Evolutionary conservation across 2,329 filamentous ascomycete species (phyloP).

Genomic region (Hypoxylon sp.): DNA sequence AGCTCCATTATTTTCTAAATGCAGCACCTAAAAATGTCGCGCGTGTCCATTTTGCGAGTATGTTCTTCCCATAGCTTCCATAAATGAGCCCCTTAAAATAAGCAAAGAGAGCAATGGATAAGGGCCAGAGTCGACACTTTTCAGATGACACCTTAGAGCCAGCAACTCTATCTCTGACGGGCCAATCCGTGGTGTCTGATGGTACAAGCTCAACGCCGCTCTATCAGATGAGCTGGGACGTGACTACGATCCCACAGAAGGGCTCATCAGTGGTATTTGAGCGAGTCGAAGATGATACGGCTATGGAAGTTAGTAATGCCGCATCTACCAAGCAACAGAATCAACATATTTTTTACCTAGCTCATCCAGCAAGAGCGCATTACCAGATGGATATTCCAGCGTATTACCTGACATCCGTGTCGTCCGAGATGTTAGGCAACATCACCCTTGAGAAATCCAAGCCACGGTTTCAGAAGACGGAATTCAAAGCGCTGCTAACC

Average conservation of each 20-base stretch:
- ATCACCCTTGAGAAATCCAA: constrained; percentile 30
- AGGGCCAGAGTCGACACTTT: background rate
- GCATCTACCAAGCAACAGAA: background rate
- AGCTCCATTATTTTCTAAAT: background rate
- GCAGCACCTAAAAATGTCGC: background rate
- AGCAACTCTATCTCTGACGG: constrained; percentile 10
- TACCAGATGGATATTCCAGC: constrained; percentile 15
- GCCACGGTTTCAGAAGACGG: constrained; percentile 17
- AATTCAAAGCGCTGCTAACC: constrained; percentile 25
- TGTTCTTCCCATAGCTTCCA: background rate
- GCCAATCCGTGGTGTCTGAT: constrained; percentile 14
- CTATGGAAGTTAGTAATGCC: background rate
- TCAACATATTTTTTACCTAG: constrained; percentile 33
- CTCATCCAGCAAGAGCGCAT: constrained; percentile 19
- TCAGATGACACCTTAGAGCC: constrained; percentile 7
- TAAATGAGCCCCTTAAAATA: background rate
- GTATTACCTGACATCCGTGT: constrained; percentile 38
- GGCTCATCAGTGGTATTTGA: constrained; percentile 29
- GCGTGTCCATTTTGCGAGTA: background rate
- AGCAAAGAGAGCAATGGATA: constrained; percentile 2
- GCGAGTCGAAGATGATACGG: constrained; percentile 1
- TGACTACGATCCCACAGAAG: constrained; percentile 35
- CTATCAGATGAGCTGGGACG: constrained; percentile 29
- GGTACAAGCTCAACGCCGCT: constrained; percentile 7
- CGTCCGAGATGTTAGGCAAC: constrained; percentile 25